Base-by-base conservation (phyloP, 2,329 filamentous ascomycete genomes). In the Ceratocystis albifundus region DNA sequence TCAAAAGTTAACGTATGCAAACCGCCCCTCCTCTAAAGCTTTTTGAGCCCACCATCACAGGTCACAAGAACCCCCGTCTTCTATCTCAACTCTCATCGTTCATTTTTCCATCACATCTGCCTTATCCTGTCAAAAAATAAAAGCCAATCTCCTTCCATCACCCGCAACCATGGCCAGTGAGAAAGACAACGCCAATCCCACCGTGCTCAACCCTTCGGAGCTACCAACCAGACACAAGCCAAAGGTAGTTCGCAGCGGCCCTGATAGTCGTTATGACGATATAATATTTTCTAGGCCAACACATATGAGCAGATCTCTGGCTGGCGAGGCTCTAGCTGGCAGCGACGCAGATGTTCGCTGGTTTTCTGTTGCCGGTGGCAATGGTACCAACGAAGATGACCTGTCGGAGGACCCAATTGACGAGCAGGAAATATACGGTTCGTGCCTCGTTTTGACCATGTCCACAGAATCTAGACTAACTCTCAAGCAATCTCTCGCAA, bases 391-490 rank as follows among this genome's bases (percentile, higher is more conserved):
- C 1, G 80, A 86, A 8, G 66, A 68, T 10, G 64, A 68, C 30
- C 41, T 68, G 10, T 59, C 64, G 45, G 92, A 97, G 71, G 88
- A 89, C 67, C 96, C 65, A 6, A 68, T 99, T 71, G 94, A 99
- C 74, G 90, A 95, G 75, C 94, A 96, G 75, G 94, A 99, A 76
- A 93, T 99, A 53, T 99, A 93, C 74, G 91, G 90, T 94, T 78
- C 69, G 79, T 67, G 22, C 45, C 36, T 46, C 25, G 63, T 48
- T 41, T 50, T 53, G n/a, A 48, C 53, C 22, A 25, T 63, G 25
- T 3, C 17, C 64, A 28, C 28, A 59, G 15, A 41, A n/a, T 20
- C 6, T n/a, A 8, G 17, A 10, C 15, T 20, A 44, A 32, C 30
- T 10, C 25, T 61, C 2, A 41, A 22, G 10, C 25, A 45, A 20